Conservation (phyloP, 768 basidiomycete species). For the Auriscalpium microsporum region DNA sequence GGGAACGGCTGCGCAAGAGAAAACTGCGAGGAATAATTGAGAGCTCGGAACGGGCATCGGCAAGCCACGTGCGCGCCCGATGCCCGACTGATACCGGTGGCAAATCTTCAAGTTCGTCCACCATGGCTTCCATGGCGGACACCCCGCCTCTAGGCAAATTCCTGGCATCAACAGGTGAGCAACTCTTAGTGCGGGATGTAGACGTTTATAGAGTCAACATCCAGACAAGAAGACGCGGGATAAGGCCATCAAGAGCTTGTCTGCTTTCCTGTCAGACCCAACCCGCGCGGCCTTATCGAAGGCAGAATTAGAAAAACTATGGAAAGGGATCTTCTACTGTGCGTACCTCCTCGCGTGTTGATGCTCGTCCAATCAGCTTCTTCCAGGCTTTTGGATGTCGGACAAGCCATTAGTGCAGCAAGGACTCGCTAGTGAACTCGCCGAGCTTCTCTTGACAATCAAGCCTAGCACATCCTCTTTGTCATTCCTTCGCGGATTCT, state of each 20-base stretch:
- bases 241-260: slow-evolving; percentile 76
- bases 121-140: slow-evolving; percentile 27
- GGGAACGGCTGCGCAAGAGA: background rate
- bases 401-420: slow-evolving; percentile 97
- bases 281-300: slow-evolving; percentile 51
- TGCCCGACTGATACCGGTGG: too few relatives aligned
- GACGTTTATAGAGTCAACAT: background rate
- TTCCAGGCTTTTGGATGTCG: slow-evolving; percentile 96
- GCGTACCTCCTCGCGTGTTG: slow-evolving; percentile 16
- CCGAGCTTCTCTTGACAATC: slow-evolving; percentile 71
- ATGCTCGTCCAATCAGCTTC: background rate
- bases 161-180: slow-evolving; percentile 80
- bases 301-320: slow-evolving; percentile 81
- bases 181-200: background rate
- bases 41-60: too few relatives aligned
- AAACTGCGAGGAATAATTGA: background rate
- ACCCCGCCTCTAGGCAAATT: slow-evolving; percentile 78
- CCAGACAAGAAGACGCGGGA: slow-evolving; percentile 89
- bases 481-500: slow-evolving; percentile 80
- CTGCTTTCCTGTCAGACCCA: slow-evolving; percentile 68
- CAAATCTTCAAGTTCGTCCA: background rate
- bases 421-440: slow-evolving; percentile 76
- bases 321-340: slow-evolving; percentile 99
- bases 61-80: background rate
- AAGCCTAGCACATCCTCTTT: slow-evolving; percentile 49